phyloP scores from a whole-genome alignment of 306 rosid species.

The Quercus robur region DNA sequence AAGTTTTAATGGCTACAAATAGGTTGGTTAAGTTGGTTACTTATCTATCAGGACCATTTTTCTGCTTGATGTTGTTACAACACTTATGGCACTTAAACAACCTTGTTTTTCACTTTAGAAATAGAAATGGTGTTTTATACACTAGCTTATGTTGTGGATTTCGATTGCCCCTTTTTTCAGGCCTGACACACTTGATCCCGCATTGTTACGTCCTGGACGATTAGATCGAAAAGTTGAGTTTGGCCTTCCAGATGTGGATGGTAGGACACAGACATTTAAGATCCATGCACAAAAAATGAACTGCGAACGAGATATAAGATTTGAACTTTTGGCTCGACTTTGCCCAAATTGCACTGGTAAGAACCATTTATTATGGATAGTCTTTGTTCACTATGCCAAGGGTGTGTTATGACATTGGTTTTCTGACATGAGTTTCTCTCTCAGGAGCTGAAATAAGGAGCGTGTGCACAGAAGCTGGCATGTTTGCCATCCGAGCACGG shows the following conservation, averaged over 20 bases:
- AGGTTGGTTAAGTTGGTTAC: conserved; percentile 43
- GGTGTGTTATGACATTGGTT: neutral
- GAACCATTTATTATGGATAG: neutral
- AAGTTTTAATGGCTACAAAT: conserved; percentile 96
- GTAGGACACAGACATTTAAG: conserved; percentile 88
- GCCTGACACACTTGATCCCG: conserved; percentile 99
- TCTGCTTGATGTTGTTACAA: too few species aligned
- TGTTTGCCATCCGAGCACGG: conserved; percentile 93
- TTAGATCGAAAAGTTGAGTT: conserved; percentile 95
- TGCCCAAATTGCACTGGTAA: conserved; percentile 96
- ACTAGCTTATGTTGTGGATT: neutral
- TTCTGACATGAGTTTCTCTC: conserved; percentile 19
- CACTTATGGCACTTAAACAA: too few species aligned
- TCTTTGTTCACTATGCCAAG: too few species aligned
- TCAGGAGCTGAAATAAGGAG: conserved; percentile 95
- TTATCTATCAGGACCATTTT: too few species aligned
- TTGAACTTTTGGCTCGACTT: conserved; percentile 89
- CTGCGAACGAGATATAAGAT: conserved; percentile 90
- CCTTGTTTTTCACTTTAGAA: too few species aligned
- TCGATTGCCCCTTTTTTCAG: conserved; percentile 36
- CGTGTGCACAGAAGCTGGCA: conserved; percentile 97
- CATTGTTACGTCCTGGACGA: conserved; percentile 88
- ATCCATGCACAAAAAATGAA: conserved; percentile 95
- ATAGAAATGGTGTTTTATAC: too few species aligned
- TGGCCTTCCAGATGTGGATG: conserved; percentile 95